Percentiles rank a stretch among this genome's conserved stretches.
Conservation (phyloP, 108 stramenopile species). For the Cyclostephanos invisitatus region DNA sequence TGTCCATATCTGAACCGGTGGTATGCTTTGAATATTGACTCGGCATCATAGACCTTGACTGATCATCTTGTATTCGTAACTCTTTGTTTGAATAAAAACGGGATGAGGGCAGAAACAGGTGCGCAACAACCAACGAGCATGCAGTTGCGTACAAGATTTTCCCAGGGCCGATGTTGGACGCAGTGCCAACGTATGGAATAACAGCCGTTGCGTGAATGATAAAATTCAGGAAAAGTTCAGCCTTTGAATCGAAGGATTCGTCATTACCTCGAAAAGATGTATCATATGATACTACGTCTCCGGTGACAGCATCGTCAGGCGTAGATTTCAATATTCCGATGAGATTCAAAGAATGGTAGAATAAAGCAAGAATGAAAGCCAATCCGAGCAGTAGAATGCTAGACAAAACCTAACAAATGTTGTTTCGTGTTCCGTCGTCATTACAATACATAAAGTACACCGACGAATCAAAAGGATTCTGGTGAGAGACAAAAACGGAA, state of each 20-base stretch:
- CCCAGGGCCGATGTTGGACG: constrained; percentile 67
- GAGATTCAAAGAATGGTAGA: constrained; percentile 17
- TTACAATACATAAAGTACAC: background rate
- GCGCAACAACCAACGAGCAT: constrained; percentile 67
- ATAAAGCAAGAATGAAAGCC: constrained; percentile 39
- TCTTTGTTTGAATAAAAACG: constrained; percentile 41
- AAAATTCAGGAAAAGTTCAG: constrained; percentile 35
- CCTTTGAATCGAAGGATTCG: constrained; percentile 43
- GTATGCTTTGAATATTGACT: constrained; percentile 23
- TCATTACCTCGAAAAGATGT: constrained; percentile 29
- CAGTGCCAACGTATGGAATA: constrained; percentile 68
- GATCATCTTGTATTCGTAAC: constrained; percentile 7
- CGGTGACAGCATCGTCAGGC: constrained; percentile 11
- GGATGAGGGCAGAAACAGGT: constrained; percentile 76
- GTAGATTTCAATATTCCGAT: constrained; percentile 17
- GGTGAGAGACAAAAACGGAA: background rate
- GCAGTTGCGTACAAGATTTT: constrained; percentile 71
- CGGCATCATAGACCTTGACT: background rate
- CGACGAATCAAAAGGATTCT: constrained; percentile 3
- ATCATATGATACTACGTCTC: constrained; percentile 28
- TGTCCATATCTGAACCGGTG: constrained; percentile 40
- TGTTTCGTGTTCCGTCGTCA: background rate
- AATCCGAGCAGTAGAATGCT: constrained; percentile 41
- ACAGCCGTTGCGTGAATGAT: constrained; percentile 35
- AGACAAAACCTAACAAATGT: constrained; percentile 25